These are phyloP conservation scores for Yamadazyma buinensis DNA, from an alignment of 1,139 yeast genomes.

Conservation along the genomic window DNA sequence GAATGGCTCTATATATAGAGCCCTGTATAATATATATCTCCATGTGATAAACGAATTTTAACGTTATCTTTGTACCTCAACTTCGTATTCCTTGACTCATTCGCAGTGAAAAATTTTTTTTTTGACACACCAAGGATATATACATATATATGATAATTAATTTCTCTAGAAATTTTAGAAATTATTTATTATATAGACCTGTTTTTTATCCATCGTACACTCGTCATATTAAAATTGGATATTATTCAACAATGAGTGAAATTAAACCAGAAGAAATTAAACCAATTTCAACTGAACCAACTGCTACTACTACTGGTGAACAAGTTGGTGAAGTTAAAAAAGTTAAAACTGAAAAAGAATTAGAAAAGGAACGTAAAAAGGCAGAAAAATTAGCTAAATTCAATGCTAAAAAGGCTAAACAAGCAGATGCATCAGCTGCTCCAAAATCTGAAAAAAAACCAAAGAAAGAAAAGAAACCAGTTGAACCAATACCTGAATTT, in stretches of 20 bases:
- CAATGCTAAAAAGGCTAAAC: conserved; percentile 87
- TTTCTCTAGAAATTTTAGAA: conserved; percentile 5
- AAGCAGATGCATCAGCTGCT: conserved; percentile 43
- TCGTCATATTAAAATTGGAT: neutral
- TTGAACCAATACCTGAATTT: conserved; percentile 76
- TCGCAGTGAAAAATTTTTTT: conserved; percentile 4
- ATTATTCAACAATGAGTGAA: neutral
- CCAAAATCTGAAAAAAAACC: conserved; percentile 53
- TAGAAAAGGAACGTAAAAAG: conserved; percentile 92
- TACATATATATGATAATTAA: conserved; percentile 13
- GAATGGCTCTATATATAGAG: neutral
- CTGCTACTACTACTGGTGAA: neutral
- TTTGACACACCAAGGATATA: conserved; percentile 6
- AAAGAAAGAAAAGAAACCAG: conserved; percentile 66
- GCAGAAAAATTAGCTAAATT: conserved; percentile 96
- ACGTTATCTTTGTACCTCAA: no score
- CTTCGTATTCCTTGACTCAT: neutral
- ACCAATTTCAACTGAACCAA: neutral
- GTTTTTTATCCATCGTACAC: neutral
- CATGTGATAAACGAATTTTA: no score
- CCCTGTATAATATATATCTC: no score
- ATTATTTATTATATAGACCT: conserved; percentile 5
- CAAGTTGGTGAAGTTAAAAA: conserved; percentile 14
- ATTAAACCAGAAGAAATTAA: neutral
- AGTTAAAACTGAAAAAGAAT: conserved; percentile 65